Evolutionary conservation across 2,329 filamentous ascomycete species (phyloP).

Genomic region (Aspergillus sp.): DNA sequence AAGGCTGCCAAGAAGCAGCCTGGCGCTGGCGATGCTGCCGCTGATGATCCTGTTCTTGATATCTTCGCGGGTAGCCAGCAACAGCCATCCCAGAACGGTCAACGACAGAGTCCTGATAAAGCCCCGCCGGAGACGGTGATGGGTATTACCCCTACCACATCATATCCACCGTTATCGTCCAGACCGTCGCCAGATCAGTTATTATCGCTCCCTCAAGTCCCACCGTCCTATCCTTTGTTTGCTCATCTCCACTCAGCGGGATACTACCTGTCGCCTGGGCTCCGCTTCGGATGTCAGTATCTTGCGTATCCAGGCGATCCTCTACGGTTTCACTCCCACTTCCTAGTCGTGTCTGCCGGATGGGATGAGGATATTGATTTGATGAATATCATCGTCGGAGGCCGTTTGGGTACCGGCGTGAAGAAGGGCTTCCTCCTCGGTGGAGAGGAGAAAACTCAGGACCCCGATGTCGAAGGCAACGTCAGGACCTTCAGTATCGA

Average conservation of each 20-base stretch:
- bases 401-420: constrained; percentile 81
- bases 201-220: constrained; percentile 29
- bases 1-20: constrained; percentile 13
- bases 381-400: constrained; percentile 76
- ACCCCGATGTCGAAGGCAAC: constrained; percentile 23
- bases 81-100: constrained; percentile 2
- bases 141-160: constrained; percentile 45
- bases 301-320: constrained; percentile 94
- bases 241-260: constrained; percentile 67
- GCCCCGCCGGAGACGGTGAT: constrained; percentile 14
- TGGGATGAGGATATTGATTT: constrained; percentile 84
- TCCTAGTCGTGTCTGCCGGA: constrained; percentile 71
- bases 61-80: constrained; percentile 15
- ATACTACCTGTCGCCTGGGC: constrained; percentile 83
- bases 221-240: constrained; percentile 63
- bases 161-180: constrained; percentile 38
- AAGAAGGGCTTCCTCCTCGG: constrained; percentile 93
- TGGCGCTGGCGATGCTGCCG: constrained; percentile 6
- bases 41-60: constrained; percentile 11
- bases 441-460: constrained; percentile 46
- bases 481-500: constrained; percentile 77
- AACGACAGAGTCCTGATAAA: constrained; percentile 10
- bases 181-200: constrained; percentile 18
- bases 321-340: constrained; percentile 90
- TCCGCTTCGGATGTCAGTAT: constrained; percentile 91